phyloP scores from a whole-genome alignment of 169 alveolate species.

The Sarcocystis neurona region DNA sequence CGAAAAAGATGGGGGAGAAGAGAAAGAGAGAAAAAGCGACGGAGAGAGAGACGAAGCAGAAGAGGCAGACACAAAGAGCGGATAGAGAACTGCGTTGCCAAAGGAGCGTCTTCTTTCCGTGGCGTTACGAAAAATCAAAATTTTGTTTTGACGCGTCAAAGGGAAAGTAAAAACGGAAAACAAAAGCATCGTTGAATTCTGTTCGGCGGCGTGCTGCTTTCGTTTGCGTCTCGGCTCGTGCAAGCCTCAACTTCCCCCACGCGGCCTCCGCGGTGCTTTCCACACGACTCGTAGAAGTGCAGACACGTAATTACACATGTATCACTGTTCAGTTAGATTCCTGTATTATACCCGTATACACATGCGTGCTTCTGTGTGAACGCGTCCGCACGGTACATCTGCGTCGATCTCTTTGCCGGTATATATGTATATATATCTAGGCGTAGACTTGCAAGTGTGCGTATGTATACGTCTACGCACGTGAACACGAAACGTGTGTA shows the following conservation, averaged over 20 bases:
- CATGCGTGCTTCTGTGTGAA: too few relatives aligned
- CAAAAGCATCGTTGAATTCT: too few relatives aligned
- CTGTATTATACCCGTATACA: not conserved
- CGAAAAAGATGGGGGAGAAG: not conserved
- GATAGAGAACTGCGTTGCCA: not conserved
- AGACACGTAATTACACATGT: not conserved
- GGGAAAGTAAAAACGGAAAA: too few relatives aligned
- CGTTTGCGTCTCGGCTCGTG: not conserved
- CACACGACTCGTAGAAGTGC: not conserved
- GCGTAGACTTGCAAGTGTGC: too few relatives aligned
- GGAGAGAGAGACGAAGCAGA: conserved; percentile 1
- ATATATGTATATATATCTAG: too few relatives aligned
- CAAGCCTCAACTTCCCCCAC: not conserved
- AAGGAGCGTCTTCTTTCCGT: not conserved
- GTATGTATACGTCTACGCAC: too few relatives aligned
- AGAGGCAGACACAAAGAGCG: not conserved
- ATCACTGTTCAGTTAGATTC: not conserved
- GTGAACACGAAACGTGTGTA: too few relatives aligned
- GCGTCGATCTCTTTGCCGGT: too few relatives aligned
- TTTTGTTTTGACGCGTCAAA: too few relatives aligned
- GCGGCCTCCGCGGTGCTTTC: not conserved
- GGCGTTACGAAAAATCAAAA: too few relatives aligned
- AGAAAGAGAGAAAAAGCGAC: not conserved
- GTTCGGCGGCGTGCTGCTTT: too few relatives aligned
- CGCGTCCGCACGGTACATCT: too few relatives aligned